phyloP scores from a whole-genome alignment of 73 alveolate genomes.

The Halteria grandinella region DNA sequence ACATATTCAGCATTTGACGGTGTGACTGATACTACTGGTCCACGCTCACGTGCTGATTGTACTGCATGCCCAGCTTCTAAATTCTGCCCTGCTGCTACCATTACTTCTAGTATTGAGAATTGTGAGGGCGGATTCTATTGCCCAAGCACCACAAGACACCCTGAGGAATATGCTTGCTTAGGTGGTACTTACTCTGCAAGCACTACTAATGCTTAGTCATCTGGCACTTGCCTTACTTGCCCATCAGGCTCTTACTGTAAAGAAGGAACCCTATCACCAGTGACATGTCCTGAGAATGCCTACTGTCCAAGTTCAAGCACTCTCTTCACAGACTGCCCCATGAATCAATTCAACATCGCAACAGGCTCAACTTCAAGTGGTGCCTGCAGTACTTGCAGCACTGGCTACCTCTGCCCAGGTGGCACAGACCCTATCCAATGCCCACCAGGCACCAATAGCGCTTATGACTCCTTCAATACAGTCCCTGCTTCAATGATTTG shows the following conservation, averaged over 20 bases:
- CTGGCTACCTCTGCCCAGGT: slow-evolving; percentile 37
- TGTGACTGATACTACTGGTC: neutral
- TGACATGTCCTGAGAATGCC: slow-evolving; percentile 46
- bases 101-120: slow-evolving; percentile 25
- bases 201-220: slow-evolving; percentile 28
- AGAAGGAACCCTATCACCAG: slow-evolving; percentile 42
- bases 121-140: slow-evolving; percentile 73
- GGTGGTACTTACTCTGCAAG: slow-evolving; percentile 70
- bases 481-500: slow-evolving; percentile 9
- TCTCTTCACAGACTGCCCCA: slow-evolving; percentile 14
- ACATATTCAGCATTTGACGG: slow-evolving; percentile 44
- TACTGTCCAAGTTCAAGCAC: slow-evolving; percentile 20
- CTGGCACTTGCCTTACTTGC: slow-evolving; percentile 17
- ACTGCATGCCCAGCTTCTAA: slow-evolving; percentile 69
- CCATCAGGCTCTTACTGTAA: slow-evolving; percentile 71
- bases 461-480: neutral
- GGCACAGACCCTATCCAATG: slow-evolving; percentile 47
- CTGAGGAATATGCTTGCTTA: slow-evolving; percentile 53
- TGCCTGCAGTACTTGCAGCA: slow-evolving; percentile 9
- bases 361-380: neutral
- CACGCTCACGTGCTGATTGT: too few species aligned
- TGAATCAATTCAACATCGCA: neutral
- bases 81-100: slow-evolving; percentile 75
- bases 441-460: slow-evolving; percentile 4
- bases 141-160: slow-evolving; percentile 50